Conservation (phyloP, 176 grass and related monocot genomes). For the Paspalum vaginatum region DNA sequence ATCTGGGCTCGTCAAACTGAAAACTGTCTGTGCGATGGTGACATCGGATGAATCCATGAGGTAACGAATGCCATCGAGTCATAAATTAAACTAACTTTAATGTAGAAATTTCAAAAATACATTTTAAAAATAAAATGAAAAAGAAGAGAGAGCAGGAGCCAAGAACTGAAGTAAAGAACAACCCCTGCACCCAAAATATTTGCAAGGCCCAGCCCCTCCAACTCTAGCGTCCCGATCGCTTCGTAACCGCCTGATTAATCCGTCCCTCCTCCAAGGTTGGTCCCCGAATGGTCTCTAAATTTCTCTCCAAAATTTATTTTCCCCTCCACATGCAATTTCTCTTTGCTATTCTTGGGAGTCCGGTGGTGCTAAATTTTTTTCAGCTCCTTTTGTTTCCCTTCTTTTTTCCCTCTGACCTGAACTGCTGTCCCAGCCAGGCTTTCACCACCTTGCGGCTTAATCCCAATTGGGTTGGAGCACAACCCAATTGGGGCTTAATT, state of each 20-base stretch:
- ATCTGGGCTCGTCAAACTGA: constrained; percentile 26
- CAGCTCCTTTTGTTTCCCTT: constrained; percentile 30
- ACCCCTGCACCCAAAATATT: constrained; percentile 29
- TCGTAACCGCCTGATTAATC: constrained; percentile 55
- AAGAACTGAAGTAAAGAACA: constrained; percentile 43
- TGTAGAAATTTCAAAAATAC: constrained; percentile 1
- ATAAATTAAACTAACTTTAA: constrained; percentile 24
- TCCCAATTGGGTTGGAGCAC: constrained; percentile 55
- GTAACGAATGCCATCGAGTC: neutral
- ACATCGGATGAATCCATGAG: constrained; percentile 2
- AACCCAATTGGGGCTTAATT: constrained; percentile 59
- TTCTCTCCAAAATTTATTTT: constrained; percentile 24
- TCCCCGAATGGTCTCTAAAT: constrained; percentile 49
- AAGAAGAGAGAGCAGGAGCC: neutral
- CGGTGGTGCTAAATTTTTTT: constrained; percentile 42
- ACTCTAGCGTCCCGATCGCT: constrained; percentile 34
- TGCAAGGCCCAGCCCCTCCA: constrained; percentile 32
- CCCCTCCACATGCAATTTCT: constrained; percentile 20
- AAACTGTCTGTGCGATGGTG: constrained; percentile 16
- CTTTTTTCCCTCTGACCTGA: constrained; percentile 46
- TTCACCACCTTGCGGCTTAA: constrained; percentile 53
- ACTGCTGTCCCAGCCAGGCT: constrained; percentile 51
- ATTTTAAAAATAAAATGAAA: neutral
- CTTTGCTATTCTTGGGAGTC: constrained; percentile 55
- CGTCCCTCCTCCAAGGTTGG: constrained; percentile 48